Base-by-base conservation (phyloP, 768 basidiomycete genomes). In the Cystofilobasidium bisporidii region DNA sequence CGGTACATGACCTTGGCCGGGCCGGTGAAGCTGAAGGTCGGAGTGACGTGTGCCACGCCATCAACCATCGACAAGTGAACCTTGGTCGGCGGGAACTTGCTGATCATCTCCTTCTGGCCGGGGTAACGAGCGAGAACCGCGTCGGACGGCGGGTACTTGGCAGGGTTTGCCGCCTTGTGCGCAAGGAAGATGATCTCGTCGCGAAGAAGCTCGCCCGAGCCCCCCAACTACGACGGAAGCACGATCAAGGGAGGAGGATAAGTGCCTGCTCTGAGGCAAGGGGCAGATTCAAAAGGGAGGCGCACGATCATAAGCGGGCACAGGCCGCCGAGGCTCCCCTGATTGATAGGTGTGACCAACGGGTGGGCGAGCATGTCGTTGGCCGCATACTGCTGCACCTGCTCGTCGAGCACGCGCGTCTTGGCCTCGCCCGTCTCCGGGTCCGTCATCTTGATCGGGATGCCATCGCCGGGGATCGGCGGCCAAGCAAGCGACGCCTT, bases 31-130 rank as follows among this genome's bases (percentile, higher is more conserved):
- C 40, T 45, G 6, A 68, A 55, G 1, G 67, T 68, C 12, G 67
- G 67, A 4, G 67, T 63, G 22, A 68, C 67, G 63, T 61, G 47
- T 14, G 53, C 53, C 4, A 11, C 26, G 17, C 53, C 53, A 18
- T 56, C 53, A 74, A 92, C 94, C 2, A 96, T 85, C 76, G 96
- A 92, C 15, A 97, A 79, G 78, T 96, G 92, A n/a, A 94, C 91
- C 65, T 85, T 81, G 0, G 92, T 91, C 3, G 87, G 74, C 5
- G 75, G 74, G 70, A 75, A 73, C 18, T 72, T 72, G 30, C 72
- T 69, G 56, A 79, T 76, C 48, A 78, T 77, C 4, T 72, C 76
- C 28, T 75, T 53, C 17, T 77, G 69, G 10, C 70, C 71, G 3
- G 78, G 75, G 59, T 79, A 75, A 58, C 76, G 68, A n/a, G 65